Percentiles rank a stretch among this genome's conserved stretches.
Conservation (phyloP, 352 stramenopile genomes). For the Phytophthora gonapodyides region DNA sequence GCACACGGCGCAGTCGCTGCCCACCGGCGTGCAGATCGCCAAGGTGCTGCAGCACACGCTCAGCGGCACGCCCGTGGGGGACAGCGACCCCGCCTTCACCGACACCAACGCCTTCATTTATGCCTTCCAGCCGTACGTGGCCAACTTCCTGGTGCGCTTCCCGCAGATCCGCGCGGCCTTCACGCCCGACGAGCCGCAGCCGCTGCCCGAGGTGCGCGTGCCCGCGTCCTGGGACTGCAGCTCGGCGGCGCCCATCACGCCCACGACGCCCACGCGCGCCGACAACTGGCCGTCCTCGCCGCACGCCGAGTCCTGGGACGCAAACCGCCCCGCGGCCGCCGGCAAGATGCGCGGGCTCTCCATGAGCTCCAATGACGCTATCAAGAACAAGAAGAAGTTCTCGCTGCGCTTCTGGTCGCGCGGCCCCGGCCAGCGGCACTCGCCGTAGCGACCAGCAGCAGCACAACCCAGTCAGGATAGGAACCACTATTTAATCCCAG, state of each 20-base stretch:
- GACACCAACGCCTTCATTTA: conserved; percentile 69
- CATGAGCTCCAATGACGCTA: conserved; percentile 52
- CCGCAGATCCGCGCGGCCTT: conserved; percentile 51
- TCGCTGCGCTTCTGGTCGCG: conserved; percentile 69
- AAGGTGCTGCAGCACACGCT: conserved; percentile 84
- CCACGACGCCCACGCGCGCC: conserved; percentile 31
- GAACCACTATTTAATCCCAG: conserved; percentile 43
- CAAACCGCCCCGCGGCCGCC: conserved; percentile 37
- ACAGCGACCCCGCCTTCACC: conserved; percentile 49
- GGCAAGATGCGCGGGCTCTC: conserved; percentile 66
- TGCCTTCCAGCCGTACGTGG: conserved; percentile 65
- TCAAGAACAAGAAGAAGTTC: conserved; percentile 73
- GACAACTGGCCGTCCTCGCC: conserved; percentile 35
- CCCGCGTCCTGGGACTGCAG: conserved; percentile 35
- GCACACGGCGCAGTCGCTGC: conserved; percentile 56
- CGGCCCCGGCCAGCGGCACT: conserved; percentile 23
- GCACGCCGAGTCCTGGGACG: conserved; percentile 36
- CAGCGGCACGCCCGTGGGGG: conserved; percentile 54
- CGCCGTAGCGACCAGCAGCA: conserved; percentile 11
- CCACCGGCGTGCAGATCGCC: conserved; percentile 71
- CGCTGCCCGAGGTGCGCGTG: conserved; percentile 20
- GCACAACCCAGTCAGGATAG: conserved; percentile 25
- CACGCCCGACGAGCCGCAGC: conserved; percentile 29
- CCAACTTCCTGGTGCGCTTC: conserved; percentile 65
- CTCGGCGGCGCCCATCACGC: conserved; percentile 36